Evolutionary conservation across 2,329 filamentous ascomycete genomes (phyloP).

Genomic region (Sporothrix humicola): DNA sequence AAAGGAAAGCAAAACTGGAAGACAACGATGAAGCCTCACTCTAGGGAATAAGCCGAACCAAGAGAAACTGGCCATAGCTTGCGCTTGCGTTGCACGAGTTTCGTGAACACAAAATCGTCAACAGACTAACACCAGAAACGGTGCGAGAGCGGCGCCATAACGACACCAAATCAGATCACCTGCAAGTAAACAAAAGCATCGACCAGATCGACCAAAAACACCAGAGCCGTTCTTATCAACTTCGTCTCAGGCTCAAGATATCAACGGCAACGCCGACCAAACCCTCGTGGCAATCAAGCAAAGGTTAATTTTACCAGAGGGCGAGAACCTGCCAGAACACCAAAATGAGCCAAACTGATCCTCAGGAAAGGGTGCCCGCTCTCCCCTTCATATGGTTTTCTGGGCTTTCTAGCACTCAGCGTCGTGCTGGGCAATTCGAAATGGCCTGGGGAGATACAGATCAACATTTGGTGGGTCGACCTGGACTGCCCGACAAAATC

Average conservation of each 20-base stretch:
- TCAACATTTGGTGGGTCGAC: slow-evolving; percentile 24
- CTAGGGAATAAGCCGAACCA: neutral
- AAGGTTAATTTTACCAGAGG: neutral
- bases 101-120: neutral
- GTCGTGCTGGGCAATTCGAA: slow-evolving; percentile 13
- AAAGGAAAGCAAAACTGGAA: neutral
- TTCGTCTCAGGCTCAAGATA: slow-evolving; percentile 1
- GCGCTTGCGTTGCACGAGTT: neutral
- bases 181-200: neutral
- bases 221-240: neutral
- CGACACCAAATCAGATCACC: neutral
- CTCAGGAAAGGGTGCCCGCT: neutral
- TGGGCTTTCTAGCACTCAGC: neutral
- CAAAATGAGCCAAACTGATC: neutral
- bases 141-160: neutral
- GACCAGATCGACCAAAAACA: neutral
- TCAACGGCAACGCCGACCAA: slow-evolving; percentile 22
- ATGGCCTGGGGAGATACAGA: slow-evolving; percentile 22
- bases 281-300: slow-evolving; percentile 1
- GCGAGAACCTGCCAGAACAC: neutral
- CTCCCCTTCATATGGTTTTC: neutral
- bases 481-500: neutral
- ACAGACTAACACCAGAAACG: neutral
- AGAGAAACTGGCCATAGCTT: slow-evolving; percentile 3
- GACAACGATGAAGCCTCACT: neutral